Base-by-base conservation (phyloP, 1,284 basidiomycete species). In the Ustilago sp. region DNA sequence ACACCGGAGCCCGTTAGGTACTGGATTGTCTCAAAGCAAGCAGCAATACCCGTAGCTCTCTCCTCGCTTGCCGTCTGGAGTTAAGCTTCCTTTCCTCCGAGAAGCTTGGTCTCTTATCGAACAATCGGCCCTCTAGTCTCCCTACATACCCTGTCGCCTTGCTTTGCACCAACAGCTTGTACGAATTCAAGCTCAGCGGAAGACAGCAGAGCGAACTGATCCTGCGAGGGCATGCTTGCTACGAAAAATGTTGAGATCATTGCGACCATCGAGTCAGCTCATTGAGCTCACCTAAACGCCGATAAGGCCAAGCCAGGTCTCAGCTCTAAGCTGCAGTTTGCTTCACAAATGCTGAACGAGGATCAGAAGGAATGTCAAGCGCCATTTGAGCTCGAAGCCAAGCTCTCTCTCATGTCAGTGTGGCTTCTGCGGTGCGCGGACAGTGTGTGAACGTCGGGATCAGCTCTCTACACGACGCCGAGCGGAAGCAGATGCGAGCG, bases 281-380 rank as follows among this genome's bases (percentile, higher is more conserved):
- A 34, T 57, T 31, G 28, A 39, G 23, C 55, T 57, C 38, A 23
- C 31, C 19, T 57, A 31, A 23, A 19, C 28, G 17, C 31, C 55
- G 34, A 31, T 13, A 32, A 43, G 39, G 55, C 36, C 36, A 9
- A 13, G 31, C 32, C 13, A 50, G 54, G 43, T 58, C 12, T 35
- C 43, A 48, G 32, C n/a, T 15, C 7, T n/a, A 6, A 51, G 47
- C 52, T 66, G 64, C 58, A 66, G 54, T 13, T 28, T 36, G 8
- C 53, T 60, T 58, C 64, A 60, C 53, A 31, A 48, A 43, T 19
- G 15, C 52, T 52, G 52, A 66, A 34, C 39, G 15, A 36, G 53
- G 23, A 66, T 60, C 52, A 60, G 64, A 58, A 66, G 64, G 64
- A 66, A 66, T 60, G 64, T 60, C 52, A 38, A 13, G 23, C 28